Evolutionary conservation across 768 basidiomycete genomes (phyloP).

Genomic region (Porphyrellus cyaneotinctus): DNA sequence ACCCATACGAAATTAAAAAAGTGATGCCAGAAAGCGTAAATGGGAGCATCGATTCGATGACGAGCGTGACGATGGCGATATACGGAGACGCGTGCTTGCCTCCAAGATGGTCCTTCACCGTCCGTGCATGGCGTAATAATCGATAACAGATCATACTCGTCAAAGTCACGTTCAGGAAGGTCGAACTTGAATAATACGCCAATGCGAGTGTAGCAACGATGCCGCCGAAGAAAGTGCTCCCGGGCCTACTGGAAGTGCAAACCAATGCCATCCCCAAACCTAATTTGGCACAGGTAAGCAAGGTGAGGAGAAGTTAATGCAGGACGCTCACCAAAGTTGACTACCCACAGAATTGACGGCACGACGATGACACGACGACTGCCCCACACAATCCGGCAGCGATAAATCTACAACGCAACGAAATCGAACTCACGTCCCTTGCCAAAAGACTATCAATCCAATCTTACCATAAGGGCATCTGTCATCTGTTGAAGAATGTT

Average conservation of each 20-base stretch:
- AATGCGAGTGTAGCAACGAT: neutral
- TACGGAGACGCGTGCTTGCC: neutral
- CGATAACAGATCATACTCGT: slow-evolving; percentile 9
- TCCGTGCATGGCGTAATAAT: neutral
- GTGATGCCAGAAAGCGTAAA: neutral
- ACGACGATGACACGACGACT: slow-evolving; percentile 8
- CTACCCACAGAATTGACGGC: slow-evolving; percentile 15
- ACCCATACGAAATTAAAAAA: neutral
- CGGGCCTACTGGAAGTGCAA: neutral
- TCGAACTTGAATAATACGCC: slow-evolving; percentile 3
- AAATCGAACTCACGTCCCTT: too few relatives aligned
- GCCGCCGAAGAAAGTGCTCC: slow-evolving; percentile 5
- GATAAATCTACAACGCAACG: slow-evolving; percentile 32
- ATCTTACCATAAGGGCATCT: slow-evolving; percentile 25
- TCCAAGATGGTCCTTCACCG: neutral
- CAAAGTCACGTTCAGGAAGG: slow-evolving; percentile 8
- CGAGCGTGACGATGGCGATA: neutral
- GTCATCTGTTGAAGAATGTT: slow-evolving; percentile 30
- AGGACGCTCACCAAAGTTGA: slow-evolving; percentile 10
- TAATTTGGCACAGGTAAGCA: neutral
- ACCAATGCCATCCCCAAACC: slow-evolving; percentile 5
- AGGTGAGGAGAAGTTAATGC: neutral
- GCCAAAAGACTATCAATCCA: neutral
- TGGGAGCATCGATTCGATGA: neutral
- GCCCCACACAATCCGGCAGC: slow-evolving; percentile 34